Conservation (phyloP, 306 rosid species). For the Inga oerstediana region DNA sequence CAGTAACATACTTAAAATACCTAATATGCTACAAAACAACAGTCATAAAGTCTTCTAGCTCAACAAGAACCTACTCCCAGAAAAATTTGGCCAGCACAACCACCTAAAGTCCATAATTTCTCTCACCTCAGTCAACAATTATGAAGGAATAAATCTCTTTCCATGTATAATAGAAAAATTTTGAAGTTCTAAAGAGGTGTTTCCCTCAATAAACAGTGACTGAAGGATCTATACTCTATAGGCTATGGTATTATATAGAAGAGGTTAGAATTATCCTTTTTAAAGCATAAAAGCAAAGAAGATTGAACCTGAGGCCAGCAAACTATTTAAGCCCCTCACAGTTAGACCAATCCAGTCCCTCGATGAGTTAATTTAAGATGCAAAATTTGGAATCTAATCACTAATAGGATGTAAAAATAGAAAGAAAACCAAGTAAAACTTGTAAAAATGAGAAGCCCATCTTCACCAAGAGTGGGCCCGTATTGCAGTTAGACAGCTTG, state of each 20-base stretch:
- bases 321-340: background rate
- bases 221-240: background rate
- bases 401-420: background rate
- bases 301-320: background rate
- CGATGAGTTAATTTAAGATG: background rate
- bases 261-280: background rate
- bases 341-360: background rate
- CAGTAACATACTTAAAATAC: background rate
- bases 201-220: background rate
- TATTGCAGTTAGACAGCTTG: background rate
- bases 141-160: background rate
- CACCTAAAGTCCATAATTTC: background rate
- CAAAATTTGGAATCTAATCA: background rate
- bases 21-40: background rate
- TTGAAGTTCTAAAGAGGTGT: background rate
- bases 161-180: background rate
- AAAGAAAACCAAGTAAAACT: background rate
- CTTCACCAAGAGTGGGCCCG: background rate
- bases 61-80: background rate
- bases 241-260: background rate
- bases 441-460: background rate
- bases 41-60: background rate
- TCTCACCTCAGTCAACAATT: background rate
- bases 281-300: background rate
- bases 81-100: background rate